Evolutionary conservation across 768 basidiomycete species (phyloP), one percentile per base, ranked within the genome.

Genomic region (Austroboletus eburneus): DNA sequence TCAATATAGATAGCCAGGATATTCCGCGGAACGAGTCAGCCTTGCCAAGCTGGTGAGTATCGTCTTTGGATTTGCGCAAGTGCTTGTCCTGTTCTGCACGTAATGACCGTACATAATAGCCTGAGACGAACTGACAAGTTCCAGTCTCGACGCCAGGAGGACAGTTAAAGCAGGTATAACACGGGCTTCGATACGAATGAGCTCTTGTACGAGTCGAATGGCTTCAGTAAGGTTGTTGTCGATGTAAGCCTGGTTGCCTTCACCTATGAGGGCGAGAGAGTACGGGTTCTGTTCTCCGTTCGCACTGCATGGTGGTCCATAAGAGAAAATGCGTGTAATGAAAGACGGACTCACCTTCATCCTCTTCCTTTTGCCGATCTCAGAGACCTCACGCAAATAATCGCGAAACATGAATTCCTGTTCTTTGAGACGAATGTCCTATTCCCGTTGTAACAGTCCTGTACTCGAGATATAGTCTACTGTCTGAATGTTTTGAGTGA

Each of bases 121-220:
- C 13, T 17, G 12, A 35, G 14, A 66, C 78, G 20, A 48, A 84
- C 87, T 85, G 17, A 89, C 64, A 22, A 89, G 72, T 56, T 91
- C 83, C 20, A 91, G 67, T n/a, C 88, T 72, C 21, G 82, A 81
- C 3, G 78, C 82, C 79, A 91, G 90, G 6, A 97, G 78, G 0
- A 92, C 89, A 7, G 82, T 80, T 94, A 94, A 99, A 2, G 92
- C 88, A 2, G 80, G 69, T 0, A 77, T 72, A 2, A 91, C 87
- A 16, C 87, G 80, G 2, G 94, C 91, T 62, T 99, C 95, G 46
- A 93, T 90, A 9, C 91, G 81, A 44, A 99, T 91, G 54, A 96
- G 88, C 60, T 98, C 91, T 61, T 86, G 83, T 79, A 93, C 88
- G 21, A 85, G 75, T 17, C 81, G 78, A 29, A 91, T 81, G 1